Percentiles rank a stretch among this genome's conserved stretches.
Evolutionary conservation across 352 stramenopile genomes (phyloP).

Genomic region (Pythium dissimile): DNA sequence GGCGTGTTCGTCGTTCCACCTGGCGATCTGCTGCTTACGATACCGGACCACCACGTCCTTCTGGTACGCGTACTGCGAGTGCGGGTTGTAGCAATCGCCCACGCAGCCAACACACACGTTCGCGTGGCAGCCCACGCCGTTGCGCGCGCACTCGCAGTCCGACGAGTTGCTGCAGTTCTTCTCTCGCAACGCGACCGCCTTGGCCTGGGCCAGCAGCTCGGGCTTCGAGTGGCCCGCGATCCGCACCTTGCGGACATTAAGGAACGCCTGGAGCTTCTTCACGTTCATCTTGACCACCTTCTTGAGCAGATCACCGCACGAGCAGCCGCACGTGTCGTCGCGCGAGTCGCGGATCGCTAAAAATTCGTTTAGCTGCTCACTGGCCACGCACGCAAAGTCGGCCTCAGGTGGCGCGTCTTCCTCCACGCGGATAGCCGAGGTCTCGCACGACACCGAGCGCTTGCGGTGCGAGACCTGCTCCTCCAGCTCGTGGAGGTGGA

Average conservation of each 20-base stretch:
- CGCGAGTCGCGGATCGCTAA: constrained; percentile 77
- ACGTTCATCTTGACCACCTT: constrained; percentile 85
- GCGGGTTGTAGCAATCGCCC: constrained; percentile 70
- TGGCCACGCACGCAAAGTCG: constrained; percentile 77
- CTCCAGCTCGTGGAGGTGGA: constrained; percentile 16
- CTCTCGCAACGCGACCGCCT: constrained; percentile 50
- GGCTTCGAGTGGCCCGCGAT: constrained; percentile 47
- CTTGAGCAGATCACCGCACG: constrained; percentile 77
- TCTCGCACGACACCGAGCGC: constrained; percentile 7
- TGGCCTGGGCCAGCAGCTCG: constrained; percentile 63
- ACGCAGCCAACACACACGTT: constrained; percentile 71
- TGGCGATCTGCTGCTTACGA: constrained; percentile 61
- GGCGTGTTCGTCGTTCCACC: constrained; percentile 33
- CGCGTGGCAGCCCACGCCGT: constrained; percentile 71
- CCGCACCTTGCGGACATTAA: constrained; percentile 51
- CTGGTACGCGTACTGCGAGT: constrained; percentile 74
- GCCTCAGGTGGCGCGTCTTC: background rate
- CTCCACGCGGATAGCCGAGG: background rate
- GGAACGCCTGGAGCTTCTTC: constrained; percentile 70
- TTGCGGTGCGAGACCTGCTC: constrained; percentile 17
- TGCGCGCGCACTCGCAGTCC: constrained; percentile 73
- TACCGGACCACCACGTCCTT: constrained; percentile 64
- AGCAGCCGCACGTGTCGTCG: constrained; percentile 70
- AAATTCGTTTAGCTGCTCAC: constrained; percentile 84
- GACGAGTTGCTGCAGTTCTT: constrained; percentile 70